These are phyloP conservation scores for Stagonosporopsis tanaceti DNA, from an alignment of 2,329 filamentous ascomycete species.

Conservation along the genomic window DNA sequence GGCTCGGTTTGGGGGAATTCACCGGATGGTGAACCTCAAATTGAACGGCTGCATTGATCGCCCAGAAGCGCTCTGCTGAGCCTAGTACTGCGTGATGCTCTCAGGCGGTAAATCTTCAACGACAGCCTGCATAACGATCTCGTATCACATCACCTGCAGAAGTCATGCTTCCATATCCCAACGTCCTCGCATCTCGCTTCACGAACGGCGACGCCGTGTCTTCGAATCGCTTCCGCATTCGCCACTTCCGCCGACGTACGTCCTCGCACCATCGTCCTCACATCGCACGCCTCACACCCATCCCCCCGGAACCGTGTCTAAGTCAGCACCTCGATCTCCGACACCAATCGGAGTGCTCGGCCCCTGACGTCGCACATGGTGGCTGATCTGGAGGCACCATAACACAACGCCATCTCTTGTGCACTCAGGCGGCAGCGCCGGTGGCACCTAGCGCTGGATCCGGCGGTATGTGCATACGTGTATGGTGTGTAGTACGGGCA, in stretches of 20 bases:
- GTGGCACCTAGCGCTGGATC: slow-evolving; percentile 26
- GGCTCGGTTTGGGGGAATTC: background rate
- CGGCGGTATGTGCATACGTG: slow-evolving; percentile 34
- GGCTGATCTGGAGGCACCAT: slow-evolving; percentile 5
- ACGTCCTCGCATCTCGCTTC: background rate
- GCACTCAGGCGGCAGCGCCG: slow-evolving; percentile 27
- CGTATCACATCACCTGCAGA: background rate
- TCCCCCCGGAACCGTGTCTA: background rate
- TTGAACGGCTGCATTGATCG: slow-evolving; percentile 2
- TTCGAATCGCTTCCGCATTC: background rate
- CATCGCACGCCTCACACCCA: background rate
- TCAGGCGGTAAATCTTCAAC: background rate
- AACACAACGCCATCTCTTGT: slow-evolving; percentile 31
- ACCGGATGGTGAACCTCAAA: background rate
- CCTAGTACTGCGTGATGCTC: background rate
- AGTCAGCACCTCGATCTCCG: slow-evolving; percentile 17
- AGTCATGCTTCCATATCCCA: background rate
- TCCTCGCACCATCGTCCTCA: background rate
- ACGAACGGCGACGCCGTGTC: background rate
- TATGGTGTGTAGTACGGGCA: slow-evolving; percentile 8
- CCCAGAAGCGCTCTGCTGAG: background rate
- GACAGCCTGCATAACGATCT: background rate
- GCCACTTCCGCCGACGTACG: background rate
- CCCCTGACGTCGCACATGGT: slow-evolving; percentile 23
- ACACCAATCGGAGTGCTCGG: slow-evolving; percentile 42